Evolutionary conservation across 495 filamentous ascomycete genomes (phyloP).

Genomic region (Aspergillus leporis): DNA sequence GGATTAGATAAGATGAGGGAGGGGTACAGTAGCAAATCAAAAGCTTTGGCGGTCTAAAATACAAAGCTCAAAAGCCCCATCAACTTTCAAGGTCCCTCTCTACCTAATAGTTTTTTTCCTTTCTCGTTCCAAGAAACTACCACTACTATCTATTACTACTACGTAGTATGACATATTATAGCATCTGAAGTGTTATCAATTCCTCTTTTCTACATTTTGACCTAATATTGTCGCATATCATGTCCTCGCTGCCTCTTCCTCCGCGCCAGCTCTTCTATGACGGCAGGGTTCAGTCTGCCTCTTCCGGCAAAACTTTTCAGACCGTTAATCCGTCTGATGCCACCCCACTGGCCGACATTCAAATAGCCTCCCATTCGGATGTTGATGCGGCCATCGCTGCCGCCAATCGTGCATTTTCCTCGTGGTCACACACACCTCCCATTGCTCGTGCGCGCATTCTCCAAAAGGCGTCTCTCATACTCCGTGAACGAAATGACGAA

Average conservation of each 20-base stretch:
- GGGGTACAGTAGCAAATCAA: neutral
- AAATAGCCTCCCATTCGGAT: conserved; percentile 61
- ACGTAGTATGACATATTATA: neutral
- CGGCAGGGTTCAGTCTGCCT: conserved; percentile 58
- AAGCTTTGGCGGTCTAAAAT: conserved; percentile 1
- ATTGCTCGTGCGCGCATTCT: conserved; percentile 69
- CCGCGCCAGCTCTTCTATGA: conserved; percentile 67
- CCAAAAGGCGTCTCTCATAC: conserved; percentile 62
- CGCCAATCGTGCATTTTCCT: conserved; percentile 60
- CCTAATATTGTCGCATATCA: conserved; percentile 19
- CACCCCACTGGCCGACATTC: conserved; percentile 61
- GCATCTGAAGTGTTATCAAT: conserved; percentile 1
- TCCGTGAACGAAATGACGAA: conserved; percentile 68
- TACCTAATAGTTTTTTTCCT: neutral
- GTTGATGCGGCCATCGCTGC: conserved; percentile 65
- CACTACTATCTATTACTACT: neutral
- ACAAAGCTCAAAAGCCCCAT: neutral
- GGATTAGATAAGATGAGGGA: neutral
- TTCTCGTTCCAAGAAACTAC: neutral
- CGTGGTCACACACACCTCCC: conserved; percentile 66
- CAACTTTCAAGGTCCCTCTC: neutral
- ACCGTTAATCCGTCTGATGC: conserved; percentile 68
- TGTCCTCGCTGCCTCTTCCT: conserved; percentile 42
- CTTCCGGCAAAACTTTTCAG: conserved; percentile 62
- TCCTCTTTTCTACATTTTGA: conserved; percentile 8